phyloP scores from a whole-genome alignment of 1,284 basidiomycete species.

The Pseudozyma sp. region DNA sequence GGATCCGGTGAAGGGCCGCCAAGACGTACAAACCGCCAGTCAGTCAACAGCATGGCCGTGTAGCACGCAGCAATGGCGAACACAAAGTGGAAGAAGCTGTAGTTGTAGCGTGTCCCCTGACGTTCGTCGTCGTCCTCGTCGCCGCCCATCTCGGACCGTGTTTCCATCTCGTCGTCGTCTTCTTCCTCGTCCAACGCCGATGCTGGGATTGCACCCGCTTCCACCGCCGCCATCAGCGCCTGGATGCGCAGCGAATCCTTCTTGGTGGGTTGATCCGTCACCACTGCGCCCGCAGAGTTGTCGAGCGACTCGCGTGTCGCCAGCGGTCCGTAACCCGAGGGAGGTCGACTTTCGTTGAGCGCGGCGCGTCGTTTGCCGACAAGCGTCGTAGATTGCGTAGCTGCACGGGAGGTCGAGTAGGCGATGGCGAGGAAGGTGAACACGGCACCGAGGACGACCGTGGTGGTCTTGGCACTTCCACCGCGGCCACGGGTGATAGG shows the following conservation, averaged over 20 bases:
- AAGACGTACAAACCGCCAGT: conserved; percentile 76
- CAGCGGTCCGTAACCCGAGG: conserved; percentile 61
- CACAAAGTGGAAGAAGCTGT: conserved; percentile 98
- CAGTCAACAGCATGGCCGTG: conserved; percentile 96
- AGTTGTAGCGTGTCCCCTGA: conserved; percentile 96
- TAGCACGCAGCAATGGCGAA: conserved; percentile 98
- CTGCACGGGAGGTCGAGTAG: conserved; percentile 94
- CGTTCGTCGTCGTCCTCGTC: conserved; percentile 91
- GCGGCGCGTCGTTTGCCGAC: conserved; percentile 79
- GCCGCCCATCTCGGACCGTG: conserved; percentile 74
- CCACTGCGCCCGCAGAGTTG: conserved; percentile 72
- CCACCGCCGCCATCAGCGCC: conserved; percentile 91
- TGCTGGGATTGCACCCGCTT: conserved; percentile 92
- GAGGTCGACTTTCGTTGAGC: conserved; percentile 69
- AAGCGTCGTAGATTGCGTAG: conserved; percentile 90
- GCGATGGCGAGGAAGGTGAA: conserved; percentile 99
- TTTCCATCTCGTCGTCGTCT: conserved; percentile 78
- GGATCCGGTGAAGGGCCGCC: conserved; percentile 52
- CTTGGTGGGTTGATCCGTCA: conserved; percentile 82
- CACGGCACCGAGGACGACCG: conserved; percentile 87
- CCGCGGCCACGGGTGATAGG: conserved; percentile 78
- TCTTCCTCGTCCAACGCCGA: conserved; percentile 85
- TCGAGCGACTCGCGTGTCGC: conserved; percentile 51
- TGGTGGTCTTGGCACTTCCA: conserved; percentile 82
- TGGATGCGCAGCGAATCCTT: conserved; percentile 92